Base-by-base conservation (phyloP, 2,329 filamentous ascomycete genomes). In the Aspergillus brasiliensis region DNA sequence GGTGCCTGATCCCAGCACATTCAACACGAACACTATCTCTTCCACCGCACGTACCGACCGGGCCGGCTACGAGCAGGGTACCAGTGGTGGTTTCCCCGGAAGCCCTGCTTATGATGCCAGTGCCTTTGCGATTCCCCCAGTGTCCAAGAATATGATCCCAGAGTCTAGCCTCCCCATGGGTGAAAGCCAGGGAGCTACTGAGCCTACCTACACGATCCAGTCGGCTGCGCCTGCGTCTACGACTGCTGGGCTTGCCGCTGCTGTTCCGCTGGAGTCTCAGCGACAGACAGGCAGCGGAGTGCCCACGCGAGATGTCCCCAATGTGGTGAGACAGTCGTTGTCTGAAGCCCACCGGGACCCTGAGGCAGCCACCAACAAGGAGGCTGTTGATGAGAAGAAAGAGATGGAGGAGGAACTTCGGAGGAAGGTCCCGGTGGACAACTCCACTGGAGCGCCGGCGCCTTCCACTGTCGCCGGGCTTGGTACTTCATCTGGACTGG, bases 41-140 rank as follows among this genome's bases (percentile, higher is more conserved):
- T 86, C 84, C 65, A 84, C 81, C 25, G 82, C 81, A 37, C 82
- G 80, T 70, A 84, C 91, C 19, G 93, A 97, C 74, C 85, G 92
- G 75, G 91, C 88, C 67, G 94, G 91, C 1, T 98, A 97, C 77
- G 89, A 96, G 75, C 91, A 91, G 76, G 87, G 88, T 64, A 84
- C 87, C 59, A 80, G 79, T 69, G 64, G 75, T 37, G 69, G 75
- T 34, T 71, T 83, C 11, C 76, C 79, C n/a, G 78, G 80, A 23
- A 76, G 54, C 7, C 53, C 58, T 40, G 15, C 54, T 10, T 53
- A 58, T 10, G 75, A 73, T 8, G 74, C 78, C 28, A 74, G 72
- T 78, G 66, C 68, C 65, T 78, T 82, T 51, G 77, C 81, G 58
- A 72, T 88, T 37, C 85, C 86, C 28, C 81, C 83, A 8, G 77